Conservation (phyloP, 768 basidiomycete species). For the Trametes cinnabarina region DNA sequence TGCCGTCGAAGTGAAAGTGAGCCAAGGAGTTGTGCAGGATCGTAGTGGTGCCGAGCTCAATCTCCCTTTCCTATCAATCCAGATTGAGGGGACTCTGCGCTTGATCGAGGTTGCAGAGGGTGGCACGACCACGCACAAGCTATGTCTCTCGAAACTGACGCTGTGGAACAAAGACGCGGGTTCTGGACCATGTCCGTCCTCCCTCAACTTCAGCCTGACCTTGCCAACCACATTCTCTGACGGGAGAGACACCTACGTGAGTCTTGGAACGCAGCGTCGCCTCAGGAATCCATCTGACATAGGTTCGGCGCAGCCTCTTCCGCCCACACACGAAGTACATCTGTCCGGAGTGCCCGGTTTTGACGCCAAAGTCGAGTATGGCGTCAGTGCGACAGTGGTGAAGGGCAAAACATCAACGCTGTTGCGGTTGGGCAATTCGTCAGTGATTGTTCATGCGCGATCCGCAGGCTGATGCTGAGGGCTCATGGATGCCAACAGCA, state of each 20-base stretch:
- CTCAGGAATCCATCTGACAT: not conserved
- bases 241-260: constrained; percentile 57
- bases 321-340: constrained; percentile 67
- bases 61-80: constrained; percentile 4
- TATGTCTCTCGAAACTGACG: constrained; percentile 50
- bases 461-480: not conserved
- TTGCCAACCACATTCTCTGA: constrained; percentile 60
- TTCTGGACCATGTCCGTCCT: constrained; percentile 46
- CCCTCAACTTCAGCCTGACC: constrained; percentile 50
- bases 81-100: constrained; percentile 62
- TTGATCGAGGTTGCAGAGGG: constrained; percentile 66
- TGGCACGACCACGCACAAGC: constrained; percentile 50
- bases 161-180: constrained; percentile 58
- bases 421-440: constrained; percentile 56
- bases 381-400: constrained; percentile 49
- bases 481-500: constrained; percentile 33
- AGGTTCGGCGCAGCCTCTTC: constrained; percentile 50
- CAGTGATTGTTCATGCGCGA: constrained; percentile 23
- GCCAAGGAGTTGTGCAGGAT: constrained; percentile 2
- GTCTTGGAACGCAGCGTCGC: constrained; percentile 19
- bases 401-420: constrained; percentile 52
- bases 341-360: constrained; percentile 74
- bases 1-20: constrained; percentile 64
- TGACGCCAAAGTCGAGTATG: constrained; percentile 61
- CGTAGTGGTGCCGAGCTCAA: not conserved